Evolutionary conservation across 2,329 filamentous ascomycete species (phyloP).

Genomic region (Triangularia setosa): DNA sequence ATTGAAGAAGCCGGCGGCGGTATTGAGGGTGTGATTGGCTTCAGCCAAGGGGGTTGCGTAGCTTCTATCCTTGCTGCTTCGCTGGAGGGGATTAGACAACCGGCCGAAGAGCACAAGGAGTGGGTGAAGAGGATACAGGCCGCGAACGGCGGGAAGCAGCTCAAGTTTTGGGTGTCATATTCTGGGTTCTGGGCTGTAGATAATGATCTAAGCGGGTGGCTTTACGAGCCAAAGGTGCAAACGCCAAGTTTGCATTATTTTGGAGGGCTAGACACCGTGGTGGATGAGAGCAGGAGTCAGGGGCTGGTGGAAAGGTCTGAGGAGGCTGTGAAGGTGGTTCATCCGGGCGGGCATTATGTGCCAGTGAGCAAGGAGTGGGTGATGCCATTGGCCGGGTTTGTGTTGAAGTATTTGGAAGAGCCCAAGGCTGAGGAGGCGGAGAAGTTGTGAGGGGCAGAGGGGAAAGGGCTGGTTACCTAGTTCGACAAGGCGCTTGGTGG

Average conservation of each 20-base stretch:
- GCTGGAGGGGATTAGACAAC: conserved; percentile 52
- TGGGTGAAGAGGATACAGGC: conserved; percentile 46
- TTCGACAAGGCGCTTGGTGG: neutral
- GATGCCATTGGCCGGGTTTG: conserved; percentile 56
- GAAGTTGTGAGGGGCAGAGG: neutral
- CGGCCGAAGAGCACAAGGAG: conserved; percentile 21
- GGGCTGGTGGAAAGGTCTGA: conserved; percentile 63
- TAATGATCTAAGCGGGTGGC: conserved; percentile 54
- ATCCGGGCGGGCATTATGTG: conserved; percentile 88
- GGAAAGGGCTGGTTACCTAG: neutral
- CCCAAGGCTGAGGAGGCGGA: neutral
- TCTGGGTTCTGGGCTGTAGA: conserved; percentile 69
- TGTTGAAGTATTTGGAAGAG: conserved; percentile 26
- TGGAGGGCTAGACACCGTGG: conserved; percentile 81
- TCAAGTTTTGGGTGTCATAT: conserved; percentile 71
- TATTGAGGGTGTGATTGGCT: conserved; percentile 70
- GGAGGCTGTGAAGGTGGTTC: conserved; percentile 49
- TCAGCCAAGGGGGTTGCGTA: conserved; percentile 73
- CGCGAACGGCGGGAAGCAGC: conserved; percentile 45
- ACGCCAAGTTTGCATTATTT: conserved; percentile 81
- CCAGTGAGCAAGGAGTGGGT: conserved; percentile 79
- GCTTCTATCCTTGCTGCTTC: conserved; percentile 69
- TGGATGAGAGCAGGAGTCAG: conserved; percentile 70
- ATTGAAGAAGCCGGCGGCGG: conserved; percentile 44
- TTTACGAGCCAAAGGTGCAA: conserved; percentile 69